Evolutionary conservation across 805 yeast species (phyloP), one percentile per base, ranked within the genome.

Genomic region (Diddensiella santjacobensis): DNA sequence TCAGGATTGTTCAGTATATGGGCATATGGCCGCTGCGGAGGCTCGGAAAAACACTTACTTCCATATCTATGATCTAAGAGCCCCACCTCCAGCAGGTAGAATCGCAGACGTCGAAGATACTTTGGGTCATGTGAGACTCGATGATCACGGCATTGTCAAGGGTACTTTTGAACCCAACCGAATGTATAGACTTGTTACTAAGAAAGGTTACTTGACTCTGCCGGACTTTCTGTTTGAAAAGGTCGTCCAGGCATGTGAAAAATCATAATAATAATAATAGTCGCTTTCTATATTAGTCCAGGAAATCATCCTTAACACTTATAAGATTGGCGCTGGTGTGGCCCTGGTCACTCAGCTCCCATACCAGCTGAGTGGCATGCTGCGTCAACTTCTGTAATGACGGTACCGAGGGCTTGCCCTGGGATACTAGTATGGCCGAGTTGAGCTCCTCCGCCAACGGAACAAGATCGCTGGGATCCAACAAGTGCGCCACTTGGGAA

Each of bases 21-120:
- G 45, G 20, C 54, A 59, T 15, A 36, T 63, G 22, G 71, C 69
- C 1, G 57, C 60, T 0, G 63, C 62, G 26, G 65, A 66, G 37
- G 54, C 45, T 6, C 36, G 72, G 31, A 77, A 75, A 54, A 76
- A 76, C 11, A 69, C 69, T 18, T 67, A 75, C 0, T 80, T 67
- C 62, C 78, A 84, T 4, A 76, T 87, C 39, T 83, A 78, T 55
- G 95, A 86, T 61, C 71, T 82, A 52, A 71, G 93, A 50, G 77
- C 73, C 41, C 73, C 79, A 1, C 88, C 91, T 1, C 68, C 75
- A 19, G 78, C 75, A 51, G 83, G 83, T 29, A 71, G 93, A 54
- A 76, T 74, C 11, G 87, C 91, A 1, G 84, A 81, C 18, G 75
- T 83, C 5, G 87, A 83, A 52, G 84, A 83, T 56, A 79, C 80